Conservation (phyloP, 257 asterid species). For the Pogostemon cablin region DNA sequence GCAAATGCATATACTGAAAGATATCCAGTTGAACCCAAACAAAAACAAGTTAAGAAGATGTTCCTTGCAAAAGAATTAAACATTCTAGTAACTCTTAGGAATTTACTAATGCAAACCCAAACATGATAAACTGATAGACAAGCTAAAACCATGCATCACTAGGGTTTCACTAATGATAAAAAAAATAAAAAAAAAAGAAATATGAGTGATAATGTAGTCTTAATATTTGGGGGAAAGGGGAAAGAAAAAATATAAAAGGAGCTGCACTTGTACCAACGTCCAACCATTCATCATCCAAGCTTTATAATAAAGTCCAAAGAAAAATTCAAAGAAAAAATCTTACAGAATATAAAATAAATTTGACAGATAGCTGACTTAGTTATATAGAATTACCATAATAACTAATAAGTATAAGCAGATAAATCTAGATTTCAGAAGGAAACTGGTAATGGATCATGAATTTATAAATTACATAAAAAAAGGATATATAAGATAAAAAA, state of each 20-base stretch:
- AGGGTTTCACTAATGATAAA: constrained; percentile 78
- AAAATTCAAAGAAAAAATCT: too few species aligned
- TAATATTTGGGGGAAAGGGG: constrained; percentile 26
- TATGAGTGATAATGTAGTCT: constrained; percentile 26
- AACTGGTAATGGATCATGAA: too few species aligned
- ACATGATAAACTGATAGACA: neutral
- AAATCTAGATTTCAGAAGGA: too few species aligned
- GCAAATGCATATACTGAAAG: constrained; percentile 3
- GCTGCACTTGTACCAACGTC: constrained; percentile 44
- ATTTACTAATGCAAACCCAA: constrained; percentile 1
- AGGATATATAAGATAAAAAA: too few species aligned
- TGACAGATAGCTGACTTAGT: too few species aligned
- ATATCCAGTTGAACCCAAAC: constrained; percentile 12
- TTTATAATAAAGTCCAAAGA: too few species aligned
- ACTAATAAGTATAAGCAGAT: too few species aligned
- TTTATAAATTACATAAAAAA: too few species aligned
- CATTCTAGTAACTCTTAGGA: constrained; percentile 5
- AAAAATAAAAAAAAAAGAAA: constrained; percentile 29
- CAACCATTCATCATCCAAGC: too few species aligned
- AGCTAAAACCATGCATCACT: constrained; percentile 83
- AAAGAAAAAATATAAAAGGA: neutral
- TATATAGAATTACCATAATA: too few species aligned
- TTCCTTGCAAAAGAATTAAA: neutral
- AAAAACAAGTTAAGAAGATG: neutral
- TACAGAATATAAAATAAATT: too few species aligned